phyloP scores from a whole-genome alignment of 1,139 yeast species.

The Hansenula lynferdii region DNA sequence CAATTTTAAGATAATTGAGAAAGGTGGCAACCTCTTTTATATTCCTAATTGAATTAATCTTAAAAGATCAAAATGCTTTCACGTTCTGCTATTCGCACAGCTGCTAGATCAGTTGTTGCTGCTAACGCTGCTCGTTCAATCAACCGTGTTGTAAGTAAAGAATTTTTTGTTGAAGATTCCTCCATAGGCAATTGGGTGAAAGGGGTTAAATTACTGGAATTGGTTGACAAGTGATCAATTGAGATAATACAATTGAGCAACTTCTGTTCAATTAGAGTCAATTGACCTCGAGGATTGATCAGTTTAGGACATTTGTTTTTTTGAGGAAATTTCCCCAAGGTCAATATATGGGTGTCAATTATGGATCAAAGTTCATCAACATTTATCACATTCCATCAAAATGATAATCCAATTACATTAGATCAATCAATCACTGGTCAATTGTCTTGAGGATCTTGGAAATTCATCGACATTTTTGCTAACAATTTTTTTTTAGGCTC shows the following conservation, averaged over 20 bases:
- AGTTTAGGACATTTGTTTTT: too few relatives aligned
- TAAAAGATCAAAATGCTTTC: constrained; percentile 52
- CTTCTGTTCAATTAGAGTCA: not conserved
- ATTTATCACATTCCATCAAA: not conserved
- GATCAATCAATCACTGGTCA: not conserved
- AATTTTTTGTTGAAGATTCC: too few relatives aligned
- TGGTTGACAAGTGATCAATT: too few relatives aligned
- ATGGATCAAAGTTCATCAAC: not conserved
- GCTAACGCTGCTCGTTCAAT: constrained; percentile 47
- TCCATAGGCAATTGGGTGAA: too few relatives aligned
- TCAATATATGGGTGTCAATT: not conserved
- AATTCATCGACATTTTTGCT: constrained; percentile 11
- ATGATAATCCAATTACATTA: not conserved
- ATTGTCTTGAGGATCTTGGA: not conserved
- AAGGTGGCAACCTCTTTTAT: constrained; percentile 8
- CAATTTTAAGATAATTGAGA: constrained; percentile 3
- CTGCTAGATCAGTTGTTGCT: constrained; percentile 72
- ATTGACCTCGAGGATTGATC: too few relatives aligned
- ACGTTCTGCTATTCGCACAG: constrained; percentile 80
- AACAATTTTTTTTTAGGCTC: constrained; percentile 44
- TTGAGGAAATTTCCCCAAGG: not conserved
- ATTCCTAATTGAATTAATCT: constrained; percentile 7
- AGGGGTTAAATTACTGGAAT: too few relatives aligned
- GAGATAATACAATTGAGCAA: not conserved
- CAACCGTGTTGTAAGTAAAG: constrained; percentile 59